Conservation (phyloP, 148 eudicot species). For the Gaultheria prostrata region DNA sequence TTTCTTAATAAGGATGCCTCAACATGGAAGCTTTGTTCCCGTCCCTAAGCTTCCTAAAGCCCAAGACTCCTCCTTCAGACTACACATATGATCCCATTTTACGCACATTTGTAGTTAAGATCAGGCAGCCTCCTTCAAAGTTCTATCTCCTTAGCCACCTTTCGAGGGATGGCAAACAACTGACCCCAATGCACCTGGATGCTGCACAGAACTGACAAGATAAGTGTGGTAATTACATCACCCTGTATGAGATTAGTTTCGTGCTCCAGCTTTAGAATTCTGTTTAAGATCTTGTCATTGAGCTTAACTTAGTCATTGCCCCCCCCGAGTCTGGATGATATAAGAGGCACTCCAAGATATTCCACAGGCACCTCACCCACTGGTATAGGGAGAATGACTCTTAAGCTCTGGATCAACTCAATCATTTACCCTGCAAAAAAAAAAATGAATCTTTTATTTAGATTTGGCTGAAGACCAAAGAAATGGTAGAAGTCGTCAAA, state of each 20-base stretch:
- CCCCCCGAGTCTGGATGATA: background rate
- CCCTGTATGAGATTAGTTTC: background rate
- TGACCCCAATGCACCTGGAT: background rate
- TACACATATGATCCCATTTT: background rate
- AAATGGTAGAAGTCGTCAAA: background rate
- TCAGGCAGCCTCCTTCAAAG: background rate
- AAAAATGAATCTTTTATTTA: background rate
- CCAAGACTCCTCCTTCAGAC: background rate
- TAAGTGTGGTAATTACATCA: background rate
- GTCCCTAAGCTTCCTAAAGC: background rate
- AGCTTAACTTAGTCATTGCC: background rate
- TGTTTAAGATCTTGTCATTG: background rate
- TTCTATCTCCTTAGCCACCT: background rate
- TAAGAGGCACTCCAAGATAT: background rate
- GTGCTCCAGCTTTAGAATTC: background rate
- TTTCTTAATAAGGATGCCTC: background rate
- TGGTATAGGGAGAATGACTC: background rate
- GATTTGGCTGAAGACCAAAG: background rate
- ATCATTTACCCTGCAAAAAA: background rate
- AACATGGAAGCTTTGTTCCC: background rate
- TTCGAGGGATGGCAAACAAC: background rate
- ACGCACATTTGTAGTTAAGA: background rate
- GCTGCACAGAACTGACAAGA: background rate
- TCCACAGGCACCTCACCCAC: background rate
- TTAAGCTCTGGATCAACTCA: conserved; percentile 6